Evolutionary conservation across 2,329 filamentous ascomycete genomes (phyloP).

Genomic region (Talaromyces sp.): DNA sequence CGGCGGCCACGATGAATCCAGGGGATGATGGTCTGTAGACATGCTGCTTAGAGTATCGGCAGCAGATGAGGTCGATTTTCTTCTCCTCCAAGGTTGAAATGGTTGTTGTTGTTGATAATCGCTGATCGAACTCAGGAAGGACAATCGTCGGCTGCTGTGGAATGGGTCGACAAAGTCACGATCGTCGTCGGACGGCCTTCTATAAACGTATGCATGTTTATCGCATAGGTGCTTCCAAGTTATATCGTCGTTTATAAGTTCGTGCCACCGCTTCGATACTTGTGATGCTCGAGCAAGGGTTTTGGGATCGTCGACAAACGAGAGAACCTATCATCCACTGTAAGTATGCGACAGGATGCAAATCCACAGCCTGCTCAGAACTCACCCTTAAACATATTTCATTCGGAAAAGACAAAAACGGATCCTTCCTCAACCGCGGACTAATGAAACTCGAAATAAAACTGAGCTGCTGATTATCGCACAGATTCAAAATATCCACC

Average conservation of each 20-base stretch:
- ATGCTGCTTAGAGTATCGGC: constrained; percentile 50
- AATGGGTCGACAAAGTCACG: constrained; percentile 37
- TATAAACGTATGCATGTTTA: constrained; percentile 93
- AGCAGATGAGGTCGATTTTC: constrained; percentile 33
- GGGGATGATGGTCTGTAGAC: constrained; percentile 29
- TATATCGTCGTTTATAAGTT: constrained; percentile 91
- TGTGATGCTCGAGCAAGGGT: constrained; percentile 90
- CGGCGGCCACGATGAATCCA: constrained; percentile 31
- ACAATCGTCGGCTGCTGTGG: constrained; percentile 24
- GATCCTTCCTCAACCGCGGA: constrained; percentile 91
- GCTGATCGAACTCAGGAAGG: constrained; percentile 23
- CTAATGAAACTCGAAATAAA: constrained; percentile 97
- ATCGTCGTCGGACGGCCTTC: constrained; percentile 50
- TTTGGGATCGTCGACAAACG: constrained; percentile 95
- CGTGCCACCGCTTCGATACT: constrained; percentile 91
- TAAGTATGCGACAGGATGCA: neutral
- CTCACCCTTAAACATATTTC: constrained; percentile 85
- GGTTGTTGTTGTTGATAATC: neutral
- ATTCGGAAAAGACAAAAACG: constrained; percentile 85
- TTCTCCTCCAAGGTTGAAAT: constrained; percentile 26
- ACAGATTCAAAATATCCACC: constrained; percentile 85
- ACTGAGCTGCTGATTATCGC: constrained; percentile 90
- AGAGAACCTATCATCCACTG: constrained; percentile 65
- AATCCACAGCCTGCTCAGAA: constrained; percentile 17
- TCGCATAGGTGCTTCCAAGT: constrained; percentile 98